Evolutionary conservation across 1,284 basidiomycete genomes (phyloP), one percentile per base, ranked within the genome.

Genomic region (Naganishia sp.): DNA sequence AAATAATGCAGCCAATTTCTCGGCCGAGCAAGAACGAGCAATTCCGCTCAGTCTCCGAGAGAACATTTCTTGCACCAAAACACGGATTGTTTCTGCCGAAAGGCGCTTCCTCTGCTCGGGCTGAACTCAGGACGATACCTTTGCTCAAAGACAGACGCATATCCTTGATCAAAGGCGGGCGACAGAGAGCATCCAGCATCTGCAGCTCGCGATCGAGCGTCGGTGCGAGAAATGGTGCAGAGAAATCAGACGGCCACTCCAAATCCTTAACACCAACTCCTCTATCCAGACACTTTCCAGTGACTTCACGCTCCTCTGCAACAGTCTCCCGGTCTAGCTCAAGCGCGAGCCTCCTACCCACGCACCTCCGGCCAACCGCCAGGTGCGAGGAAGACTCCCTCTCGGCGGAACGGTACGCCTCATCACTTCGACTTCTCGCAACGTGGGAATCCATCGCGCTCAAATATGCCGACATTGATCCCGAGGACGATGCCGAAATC

Each of bases 401-500:
- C 45, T 55, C 61, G 6, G 46, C 54, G 2, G 65, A 69, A 21
- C 66, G 69, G 5, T 63, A 67, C 42, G 33, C 55, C 18, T 67
- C 67, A 23, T 70, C 70, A 1, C 55, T 66, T 18, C 68, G 70
- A 10, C 63, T 70, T 3, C 57, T 73, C 16, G 64, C 67, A 1
- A 69, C 69, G 0, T 80, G 77, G 76, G 73, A 77, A 31, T 55
- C 68, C 16, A 71, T 81, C 55, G 68, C 71, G 5, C 71, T 74
- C 23, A 76, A 75, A 66, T 80, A 79, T 67, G 72, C 72, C 15
- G 63, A 66, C 18, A 65, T 79, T 6, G 66, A 65, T 9, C 69
- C 71, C 7, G 77, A 77, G 44, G 79, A 80, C 3, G 79, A 79
- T 67, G 79, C 79, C 64, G 79, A 79, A 66, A 72, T 80, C 28